Base-by-base conservation (phyloP, 2,329 filamentous ascomycete genomes). In the Zymoseptoria tritici region DNA sequence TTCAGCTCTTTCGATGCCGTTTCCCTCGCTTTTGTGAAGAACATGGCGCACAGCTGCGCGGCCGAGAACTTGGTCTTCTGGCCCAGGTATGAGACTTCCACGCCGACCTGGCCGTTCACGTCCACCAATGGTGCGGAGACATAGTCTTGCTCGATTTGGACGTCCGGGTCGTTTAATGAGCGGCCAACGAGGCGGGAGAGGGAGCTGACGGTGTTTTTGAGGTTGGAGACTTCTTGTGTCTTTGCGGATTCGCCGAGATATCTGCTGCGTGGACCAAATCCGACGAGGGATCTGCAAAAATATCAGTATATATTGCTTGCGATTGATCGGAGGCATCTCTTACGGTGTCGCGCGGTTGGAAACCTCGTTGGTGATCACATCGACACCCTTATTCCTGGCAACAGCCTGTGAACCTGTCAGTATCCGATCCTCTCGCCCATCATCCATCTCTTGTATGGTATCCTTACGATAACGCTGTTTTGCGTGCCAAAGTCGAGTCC, bases 291-390 rank as follows among this genome's bases (percentile, higher is more conserved):
- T 64, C 92, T 95, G 72, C 21, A 52, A 58, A 60, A 56, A 67
- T 62, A 54, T 68, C 60, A 69, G 62, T 61, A 59, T 53, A 54
- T 54, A 2, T 46, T n/a, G n/a, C 19, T 16, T 31, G 55, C 42
- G 56, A 55, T 56, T 58, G 58, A 58, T 52, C 57, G 58, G 4
- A 57, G 72, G 69, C 59, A 63, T 57, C 53, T 87, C 91, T 83
- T 90, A 97, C 90, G 94, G 94, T 70, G 94, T 99, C 63, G 91
- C 87, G 79, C 94, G 88, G 84, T 99, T 97, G 68, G 94, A 99
- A 71, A 97, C 94, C 80, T 99, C 94, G 83, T 99, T 99, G 81
- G 91, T 89, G 76, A 99, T 96, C 76, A 99, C 94, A 83, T 99
- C 94, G 77, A 99, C 94, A 80, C 94, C 94, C 77, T 95, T 92